phyloP scores from a whole-genome alignment of 257 asterid genomes.

The Primulina eburnea region DNA sequence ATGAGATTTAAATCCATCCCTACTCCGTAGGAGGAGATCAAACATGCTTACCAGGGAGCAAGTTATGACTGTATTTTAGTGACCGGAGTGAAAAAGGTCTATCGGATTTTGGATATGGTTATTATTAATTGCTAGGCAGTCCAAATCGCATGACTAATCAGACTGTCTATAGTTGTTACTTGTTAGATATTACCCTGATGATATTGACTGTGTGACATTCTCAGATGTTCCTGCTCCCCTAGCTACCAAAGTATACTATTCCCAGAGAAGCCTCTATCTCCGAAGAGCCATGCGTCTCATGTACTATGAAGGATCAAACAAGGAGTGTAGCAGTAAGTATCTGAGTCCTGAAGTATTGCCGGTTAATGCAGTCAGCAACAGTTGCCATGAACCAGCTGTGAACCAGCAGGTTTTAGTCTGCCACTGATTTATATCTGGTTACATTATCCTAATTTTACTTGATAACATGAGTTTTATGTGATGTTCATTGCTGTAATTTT shows the following conservation, averaged over 20 bases:
- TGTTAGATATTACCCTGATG: slow-evolving; percentile 22
- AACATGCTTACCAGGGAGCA: slow-evolving; percentile 15
- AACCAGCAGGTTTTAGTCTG: slow-evolving; percentile 48
- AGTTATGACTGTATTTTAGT: background rate
- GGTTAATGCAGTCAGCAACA: slow-evolving; percentile 37
- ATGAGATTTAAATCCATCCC: slow-evolving; percentile 26
- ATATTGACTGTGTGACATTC: slow-evolving; percentile 28
- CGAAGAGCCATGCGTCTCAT: slow-evolving; percentile 60
- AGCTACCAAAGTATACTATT: slow-evolving; percentile 83
- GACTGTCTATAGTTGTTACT: slow-evolving; percentile 8
- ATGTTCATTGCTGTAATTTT: slow-evolving; percentile 8
- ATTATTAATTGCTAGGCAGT: slow-evolving; percentile 4
- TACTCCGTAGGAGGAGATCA: slow-evolving; percentile 11
- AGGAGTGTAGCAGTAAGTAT: slow-evolving; percentile 38
- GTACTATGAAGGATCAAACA: slow-evolving; percentile 46
- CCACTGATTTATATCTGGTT: slow-evolving; percentile 27
- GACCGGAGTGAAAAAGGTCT: slow-evolving; percentile 18
- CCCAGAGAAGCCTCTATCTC: slow-evolving; percentile 59
- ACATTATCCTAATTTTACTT: slow-evolving; percentile 9
- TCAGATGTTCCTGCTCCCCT: slow-evolving; percentile 79
- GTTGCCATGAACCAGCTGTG: slow-evolving; percentile 37
- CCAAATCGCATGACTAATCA: slow-evolving; percentile 14
- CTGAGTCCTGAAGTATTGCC: slow-evolving; percentile 30
- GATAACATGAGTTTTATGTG: background rate
- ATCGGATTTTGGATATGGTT: slow-evolving; percentile 19